These are phyloP conservation scores for Serendipita sp. DNA, from an alignment of 1,284 basidiomycete species.

Conservation along the genomic window DNA sequence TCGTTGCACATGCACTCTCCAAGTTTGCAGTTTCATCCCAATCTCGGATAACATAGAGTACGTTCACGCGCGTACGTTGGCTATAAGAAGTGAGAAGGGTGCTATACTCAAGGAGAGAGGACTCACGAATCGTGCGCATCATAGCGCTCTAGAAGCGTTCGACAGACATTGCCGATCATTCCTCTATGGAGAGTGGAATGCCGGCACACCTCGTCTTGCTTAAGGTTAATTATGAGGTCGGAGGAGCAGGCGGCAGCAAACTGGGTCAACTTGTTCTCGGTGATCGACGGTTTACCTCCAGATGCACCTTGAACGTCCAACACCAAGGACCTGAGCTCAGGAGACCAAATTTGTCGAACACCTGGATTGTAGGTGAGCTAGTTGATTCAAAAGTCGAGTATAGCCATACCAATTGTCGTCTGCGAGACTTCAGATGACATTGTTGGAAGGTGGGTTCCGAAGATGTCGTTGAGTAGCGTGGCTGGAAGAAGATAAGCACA, in stretches of 20 bases:
- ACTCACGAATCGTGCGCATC: neutral
- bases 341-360: neutral
- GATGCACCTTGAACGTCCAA: neutral
- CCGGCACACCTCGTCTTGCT: neutral
- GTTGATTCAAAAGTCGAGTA: neutral
- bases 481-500: neutral
- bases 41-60: slow-evolving; percentile 1
- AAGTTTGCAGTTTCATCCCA: neutral
- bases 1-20: neutral
- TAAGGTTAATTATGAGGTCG: neutral
- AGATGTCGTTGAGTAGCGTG: neutral
- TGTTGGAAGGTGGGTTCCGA: neutral
- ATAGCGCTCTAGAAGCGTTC: neutral
- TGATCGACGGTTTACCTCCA: neutral
- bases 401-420: neutral
- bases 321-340: neutral
- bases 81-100: neutral
- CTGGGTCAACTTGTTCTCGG: neutral
- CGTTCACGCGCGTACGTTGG: neutral
- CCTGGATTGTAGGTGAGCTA: neutral
- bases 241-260: neutral
- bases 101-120: neutral
- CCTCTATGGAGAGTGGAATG: neutral
- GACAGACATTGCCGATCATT: neutral
- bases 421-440: neutral